Conservation (phyloP, 73 alveolate species). For the Durusdinium trenchii region DNA sequence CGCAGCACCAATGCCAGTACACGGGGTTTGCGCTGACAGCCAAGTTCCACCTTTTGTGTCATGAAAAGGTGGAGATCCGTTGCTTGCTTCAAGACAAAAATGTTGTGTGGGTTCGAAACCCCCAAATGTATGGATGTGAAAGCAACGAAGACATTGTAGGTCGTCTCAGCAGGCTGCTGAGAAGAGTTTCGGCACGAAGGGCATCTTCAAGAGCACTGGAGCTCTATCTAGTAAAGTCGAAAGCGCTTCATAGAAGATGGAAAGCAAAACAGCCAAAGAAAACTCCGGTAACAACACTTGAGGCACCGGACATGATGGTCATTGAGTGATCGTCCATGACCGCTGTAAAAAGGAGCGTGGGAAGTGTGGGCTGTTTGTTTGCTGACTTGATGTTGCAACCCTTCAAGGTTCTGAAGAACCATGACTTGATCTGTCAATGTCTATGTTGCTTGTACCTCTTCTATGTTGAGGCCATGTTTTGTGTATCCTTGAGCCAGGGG, state of each 20-base stretch:
- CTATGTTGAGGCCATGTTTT: neutral
- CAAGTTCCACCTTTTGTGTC: neutral
- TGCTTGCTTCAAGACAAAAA: neutral
- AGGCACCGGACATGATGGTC: neutral
- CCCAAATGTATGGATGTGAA: neutral
- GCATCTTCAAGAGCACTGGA: neutral
- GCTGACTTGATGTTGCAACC: neutral
- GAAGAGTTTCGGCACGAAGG: neutral
- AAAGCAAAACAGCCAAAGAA: neutral
- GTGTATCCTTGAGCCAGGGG: neutral
- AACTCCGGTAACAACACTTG: neutral
- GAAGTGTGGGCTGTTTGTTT: neutral
- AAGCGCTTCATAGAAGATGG: neutral
- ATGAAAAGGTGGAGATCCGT: neutral
- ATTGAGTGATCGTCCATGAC: neutral
- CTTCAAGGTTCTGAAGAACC: neutral
- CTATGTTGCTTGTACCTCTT: too few species aligned
- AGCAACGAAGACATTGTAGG: neutral
- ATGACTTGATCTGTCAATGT: too few species aligned
- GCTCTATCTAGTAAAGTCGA: neutral
- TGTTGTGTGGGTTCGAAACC: neutral
- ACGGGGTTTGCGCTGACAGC: conserved; percentile 12
- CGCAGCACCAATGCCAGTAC: neutral
- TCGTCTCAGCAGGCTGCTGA: neutral
- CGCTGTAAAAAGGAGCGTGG: neutral